Percentiles rank a stretch among this genome's conserved stretches.
phyloP scores from a whole-genome alignment of 2,329 filamentous ascomycete species.

The Talaromyces rugulosus region DNA sequence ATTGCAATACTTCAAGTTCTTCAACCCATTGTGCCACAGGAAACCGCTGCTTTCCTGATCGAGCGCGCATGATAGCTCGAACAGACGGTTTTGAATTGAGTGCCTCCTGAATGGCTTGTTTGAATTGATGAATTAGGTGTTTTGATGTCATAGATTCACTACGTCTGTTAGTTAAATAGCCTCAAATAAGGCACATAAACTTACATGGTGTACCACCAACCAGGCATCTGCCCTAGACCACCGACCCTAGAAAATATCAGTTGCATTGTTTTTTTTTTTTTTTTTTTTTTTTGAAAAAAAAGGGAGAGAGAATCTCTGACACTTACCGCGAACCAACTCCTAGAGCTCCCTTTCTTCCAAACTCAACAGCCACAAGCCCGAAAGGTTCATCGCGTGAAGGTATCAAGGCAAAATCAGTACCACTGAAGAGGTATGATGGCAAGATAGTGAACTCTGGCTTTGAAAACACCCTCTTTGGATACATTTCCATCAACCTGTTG shows the following conservation, averaged over 20 bases:
- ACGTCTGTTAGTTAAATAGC: neutral
- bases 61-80: constrained; percentile 56
- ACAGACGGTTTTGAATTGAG: constrained; percentile 50
- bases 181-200: neutral
- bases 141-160: constrained; percentile 54
- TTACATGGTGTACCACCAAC: constrained; percentile 60
- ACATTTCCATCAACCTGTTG: constrained; percentile 55
- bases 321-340: constrained; percentile 46
- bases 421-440: constrained; percentile 58
- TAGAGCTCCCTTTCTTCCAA: constrained; percentile 59
- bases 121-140: constrained; percentile 59
- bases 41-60: constrained; percentile 58
- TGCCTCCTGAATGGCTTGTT: constrained; percentile 53
- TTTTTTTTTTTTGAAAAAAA: neutral
- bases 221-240: constrained; percentile 60
- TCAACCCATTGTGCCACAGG: constrained; percentile 60
- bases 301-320: neutral
- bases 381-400: constrained; percentile 64
- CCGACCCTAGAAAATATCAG: constrained; percentile 40
- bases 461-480: constrained; percentile 57
- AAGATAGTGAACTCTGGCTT: constrained; percentile 60
- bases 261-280: neutral
- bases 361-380: constrained; percentile 61
- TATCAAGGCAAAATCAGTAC: constrained; percentile 62
- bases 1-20: constrained; percentile 55